A percentile compares a stretch with the other conserved stretches of the same genome.
These are phyloP conservation scores for Miscanthus lutarioriparius DNA, from an alignment of 176 grass and related monocot species.

Conservation along the genomic window DNA sequence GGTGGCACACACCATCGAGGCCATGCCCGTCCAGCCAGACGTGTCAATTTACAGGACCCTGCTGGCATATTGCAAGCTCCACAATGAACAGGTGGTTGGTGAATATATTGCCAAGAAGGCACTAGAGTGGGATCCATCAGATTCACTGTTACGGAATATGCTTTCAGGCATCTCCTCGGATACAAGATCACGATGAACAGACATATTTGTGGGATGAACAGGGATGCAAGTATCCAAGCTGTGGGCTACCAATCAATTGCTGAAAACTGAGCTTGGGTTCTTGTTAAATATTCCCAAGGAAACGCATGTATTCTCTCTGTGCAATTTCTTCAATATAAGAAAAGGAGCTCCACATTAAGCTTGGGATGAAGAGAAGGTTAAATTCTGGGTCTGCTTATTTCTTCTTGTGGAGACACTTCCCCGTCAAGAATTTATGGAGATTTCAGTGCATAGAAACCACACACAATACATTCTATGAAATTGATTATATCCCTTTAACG, in stretches of 20 bases:
- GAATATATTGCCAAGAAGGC: conserved; percentile 36
- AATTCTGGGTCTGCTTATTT: not conserved
- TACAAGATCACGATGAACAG: conserved; percentile 36
- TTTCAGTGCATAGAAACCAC: not conserved
- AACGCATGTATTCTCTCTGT: not conserved
- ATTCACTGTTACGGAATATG: conserved; percentile 31
- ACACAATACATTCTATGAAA: not conserved
- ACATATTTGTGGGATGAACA: conserved; percentile 39
- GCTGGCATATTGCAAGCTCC: conserved; percentile 37
- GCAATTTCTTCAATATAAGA: not conserved
- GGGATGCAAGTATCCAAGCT: conserved; percentile 21
- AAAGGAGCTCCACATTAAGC: not conserved
- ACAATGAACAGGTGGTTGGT: conserved; percentile 9
- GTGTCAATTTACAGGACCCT: conserved; percentile 32
- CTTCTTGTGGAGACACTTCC: not conserved
- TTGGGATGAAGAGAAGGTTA: not conserved
- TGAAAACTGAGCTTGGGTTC: not conserved
- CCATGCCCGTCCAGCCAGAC: conserved; percentile 47
- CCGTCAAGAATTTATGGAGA: not conserved
- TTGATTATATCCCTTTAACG: not conserved
- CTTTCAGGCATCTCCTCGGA: conserved; percentile 41
- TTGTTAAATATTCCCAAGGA: conserved; percentile 14
- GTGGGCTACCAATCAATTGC: not conserved
- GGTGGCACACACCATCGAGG: conserved; percentile 46
- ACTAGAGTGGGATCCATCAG: conserved; percentile 32